A percentile compares a stretch with the other conserved stretches of the same genome.
These are phyloP conservation scores for Nectriaceae sp. DNA, from an alignment of 2,329 filamentous ascomycete genomes.

Conservation along the genomic window DNA sequence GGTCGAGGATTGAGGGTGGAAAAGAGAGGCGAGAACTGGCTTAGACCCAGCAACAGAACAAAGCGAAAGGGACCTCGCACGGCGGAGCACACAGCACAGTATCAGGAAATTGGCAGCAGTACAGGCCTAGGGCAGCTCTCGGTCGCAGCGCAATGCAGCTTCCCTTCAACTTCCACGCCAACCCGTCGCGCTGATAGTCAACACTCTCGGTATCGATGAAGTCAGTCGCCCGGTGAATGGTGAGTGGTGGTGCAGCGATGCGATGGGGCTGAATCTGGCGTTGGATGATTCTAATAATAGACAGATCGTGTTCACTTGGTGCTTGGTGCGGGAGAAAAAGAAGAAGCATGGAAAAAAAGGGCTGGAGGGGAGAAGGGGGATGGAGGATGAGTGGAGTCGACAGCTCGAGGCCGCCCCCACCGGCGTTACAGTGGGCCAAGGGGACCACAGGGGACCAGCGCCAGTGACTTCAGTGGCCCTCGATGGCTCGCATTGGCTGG, in stretches of 20 bases:
- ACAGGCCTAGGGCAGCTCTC: no score
- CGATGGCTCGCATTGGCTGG: no score
- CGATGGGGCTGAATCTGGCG: constrained; percentile 34
- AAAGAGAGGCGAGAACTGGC: no score
- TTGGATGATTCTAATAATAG: constrained; percentile 33
- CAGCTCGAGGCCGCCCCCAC: not conserved
- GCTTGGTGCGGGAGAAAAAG: constrained; percentile 15
- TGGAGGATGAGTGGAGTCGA: constrained; percentile 21
- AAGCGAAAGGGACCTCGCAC: not conserved
- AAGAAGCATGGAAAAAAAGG: constrained; percentile 5
- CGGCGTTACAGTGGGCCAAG: not conserved
- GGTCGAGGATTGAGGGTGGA: not conserved
- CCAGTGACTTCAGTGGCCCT: not conserved
- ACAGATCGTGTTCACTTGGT: constrained; percentile 32
- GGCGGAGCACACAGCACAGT: not conserved
- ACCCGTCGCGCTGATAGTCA: no score
- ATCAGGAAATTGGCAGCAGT: not conserved
- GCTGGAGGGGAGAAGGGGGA: constrained; percentile 25
- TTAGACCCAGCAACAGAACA: no score
- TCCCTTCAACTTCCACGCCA: no score
- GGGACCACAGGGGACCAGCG: not conserved
- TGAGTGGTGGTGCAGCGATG: no score
- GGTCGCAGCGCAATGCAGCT: no score
- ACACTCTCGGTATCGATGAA: no score
- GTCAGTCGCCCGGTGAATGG: no score